phyloP scores from a whole-genome alignment of 805 yeast species.

The Lipomyces oligophaga region DNA sequence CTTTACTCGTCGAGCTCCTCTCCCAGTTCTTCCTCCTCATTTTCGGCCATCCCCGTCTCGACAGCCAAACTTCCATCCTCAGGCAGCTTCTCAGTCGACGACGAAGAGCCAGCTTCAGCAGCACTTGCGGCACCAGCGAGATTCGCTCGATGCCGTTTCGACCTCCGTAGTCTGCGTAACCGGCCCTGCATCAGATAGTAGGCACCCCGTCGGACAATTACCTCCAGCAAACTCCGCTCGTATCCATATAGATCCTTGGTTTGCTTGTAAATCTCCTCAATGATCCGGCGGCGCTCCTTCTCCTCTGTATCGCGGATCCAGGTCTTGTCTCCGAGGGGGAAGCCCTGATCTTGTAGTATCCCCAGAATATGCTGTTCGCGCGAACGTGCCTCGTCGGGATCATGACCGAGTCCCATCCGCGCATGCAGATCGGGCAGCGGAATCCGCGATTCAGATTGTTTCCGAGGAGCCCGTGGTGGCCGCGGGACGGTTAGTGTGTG shows the following conservation, averaged over 20 bases:
- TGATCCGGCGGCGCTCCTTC: conserved; percentile 47
- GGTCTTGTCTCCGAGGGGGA: conserved; percentile 70
- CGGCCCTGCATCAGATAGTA: conserved; percentile 77
- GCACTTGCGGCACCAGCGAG: neutral
- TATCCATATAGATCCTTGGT: conserved; percentile 53
- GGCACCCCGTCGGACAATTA: conserved; percentile 74
- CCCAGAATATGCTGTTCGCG: conserved; percentile 41
- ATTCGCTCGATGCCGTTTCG: conserved; percentile 17
- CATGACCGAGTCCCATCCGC: conserved; percentile 40
- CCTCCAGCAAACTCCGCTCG: conserved; percentile 55
- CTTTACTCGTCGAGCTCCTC: conserved; percentile 5
- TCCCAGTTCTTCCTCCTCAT: conserved; percentile 10
- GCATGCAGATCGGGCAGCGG: conserved; percentile 39
- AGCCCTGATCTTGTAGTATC: conserved; percentile 51
- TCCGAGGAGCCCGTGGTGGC: conserved; percentile 28
- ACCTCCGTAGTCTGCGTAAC: conserved; percentile 56
- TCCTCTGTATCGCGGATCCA: conserved; percentile 79
- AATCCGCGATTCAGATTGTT: conserved; percentile 39
- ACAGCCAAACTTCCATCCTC: neutral
- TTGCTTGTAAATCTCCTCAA: conserved; percentile 48
- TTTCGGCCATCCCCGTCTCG: neutral
- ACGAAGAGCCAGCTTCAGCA: neutral
- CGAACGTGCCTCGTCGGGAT: conserved; percentile 39
- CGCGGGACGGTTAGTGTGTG: neutral
- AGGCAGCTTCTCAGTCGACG: too few relatives aligned